phyloP scores from a whole-genome alignment of 139 green algal species.

The Gonium pectorale region DNA sequence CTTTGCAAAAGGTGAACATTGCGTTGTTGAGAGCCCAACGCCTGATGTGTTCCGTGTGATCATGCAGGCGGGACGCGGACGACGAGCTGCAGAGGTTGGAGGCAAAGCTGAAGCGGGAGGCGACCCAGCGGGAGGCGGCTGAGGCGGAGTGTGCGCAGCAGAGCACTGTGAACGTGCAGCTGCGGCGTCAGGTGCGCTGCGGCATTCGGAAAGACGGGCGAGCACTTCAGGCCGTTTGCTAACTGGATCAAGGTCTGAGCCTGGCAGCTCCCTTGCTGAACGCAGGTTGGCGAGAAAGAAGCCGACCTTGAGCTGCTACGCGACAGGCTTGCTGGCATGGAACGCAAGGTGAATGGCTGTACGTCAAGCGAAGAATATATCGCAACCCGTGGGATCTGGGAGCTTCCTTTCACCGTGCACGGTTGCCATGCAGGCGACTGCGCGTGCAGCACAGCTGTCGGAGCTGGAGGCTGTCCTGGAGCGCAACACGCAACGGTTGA shows the following conservation, averaged over 20 bases:
- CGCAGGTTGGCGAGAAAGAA: not conserved
- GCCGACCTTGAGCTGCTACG: not conserved
- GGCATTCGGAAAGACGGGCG: no score
- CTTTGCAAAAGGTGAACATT: no score
- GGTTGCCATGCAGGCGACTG: not conserved
- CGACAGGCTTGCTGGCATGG: not conserved
- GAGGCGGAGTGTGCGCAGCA: slow-evolving; percentile 1
- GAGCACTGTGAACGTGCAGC: not conserved
- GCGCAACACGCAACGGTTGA: not conserved
- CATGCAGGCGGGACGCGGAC: not conserved
- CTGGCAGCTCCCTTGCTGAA: no score
- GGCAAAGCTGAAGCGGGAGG: slow-evolving; percentile 18
- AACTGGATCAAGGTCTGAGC: no score
- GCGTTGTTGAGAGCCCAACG: no score
- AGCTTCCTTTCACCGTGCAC: no score
- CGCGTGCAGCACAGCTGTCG: not conserved
- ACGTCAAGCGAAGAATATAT: no score
- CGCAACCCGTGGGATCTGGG: no score
- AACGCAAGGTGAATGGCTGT: not conserved
- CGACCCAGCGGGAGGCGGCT: not conserved
- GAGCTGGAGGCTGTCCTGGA: slow-evolving; percentile 20
- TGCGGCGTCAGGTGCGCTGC: slow-evolving; percentile 8
- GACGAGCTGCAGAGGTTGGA: not conserved
- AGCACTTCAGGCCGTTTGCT: no score
- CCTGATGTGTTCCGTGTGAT: no score